Evolutionary conservation across 108 stramenopile species (phyloP).

Genomic region (Nitzschia sp.): DNA sequence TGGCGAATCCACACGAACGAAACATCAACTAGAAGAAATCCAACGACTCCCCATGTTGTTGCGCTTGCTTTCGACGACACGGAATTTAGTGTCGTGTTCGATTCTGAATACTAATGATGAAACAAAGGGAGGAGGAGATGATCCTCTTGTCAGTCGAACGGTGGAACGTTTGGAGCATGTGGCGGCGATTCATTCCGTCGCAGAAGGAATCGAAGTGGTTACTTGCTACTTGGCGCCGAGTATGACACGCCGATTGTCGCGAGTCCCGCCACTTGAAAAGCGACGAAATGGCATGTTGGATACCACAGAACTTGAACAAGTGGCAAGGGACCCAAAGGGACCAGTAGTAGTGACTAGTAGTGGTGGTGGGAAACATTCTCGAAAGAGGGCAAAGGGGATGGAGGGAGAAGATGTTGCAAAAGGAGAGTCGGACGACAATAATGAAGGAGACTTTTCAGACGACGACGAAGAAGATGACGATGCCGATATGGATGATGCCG

Average conservation of each 20-base stretch:
- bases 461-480: constrained; percentile 7
- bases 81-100: constrained; percentile 42
- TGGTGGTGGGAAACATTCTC: background rate
- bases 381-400: background rate
- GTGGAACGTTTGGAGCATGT: constrained; percentile 72
- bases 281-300: constrained; percentile 13
- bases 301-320: constrained; percentile 17
- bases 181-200: constrained; percentile 65
- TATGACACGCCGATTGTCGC: constrained; percentile 50
- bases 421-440: background rate
- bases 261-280: constrained; percentile 39
- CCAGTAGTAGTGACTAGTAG: background rate
- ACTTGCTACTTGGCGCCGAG: constrained; percentile 58
- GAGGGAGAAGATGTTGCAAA: background rate
- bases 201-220: constrained; percentile 69
- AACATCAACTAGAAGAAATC: constrained; percentile 17
- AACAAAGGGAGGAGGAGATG: constrained; percentile 9
- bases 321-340: constrained; percentile 30
- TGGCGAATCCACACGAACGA: background rate
- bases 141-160: constrained; percentile 36
- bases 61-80: constrained; percentile 52
- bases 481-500: constrained; percentile 10
- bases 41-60: constrained; percentile 69
- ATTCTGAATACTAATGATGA: constrained; percentile 10
- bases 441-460: background rate